Conservation (phyloP, 2,329 filamentous ascomycete genomes). For the Aspergillus sp. region DNA sequence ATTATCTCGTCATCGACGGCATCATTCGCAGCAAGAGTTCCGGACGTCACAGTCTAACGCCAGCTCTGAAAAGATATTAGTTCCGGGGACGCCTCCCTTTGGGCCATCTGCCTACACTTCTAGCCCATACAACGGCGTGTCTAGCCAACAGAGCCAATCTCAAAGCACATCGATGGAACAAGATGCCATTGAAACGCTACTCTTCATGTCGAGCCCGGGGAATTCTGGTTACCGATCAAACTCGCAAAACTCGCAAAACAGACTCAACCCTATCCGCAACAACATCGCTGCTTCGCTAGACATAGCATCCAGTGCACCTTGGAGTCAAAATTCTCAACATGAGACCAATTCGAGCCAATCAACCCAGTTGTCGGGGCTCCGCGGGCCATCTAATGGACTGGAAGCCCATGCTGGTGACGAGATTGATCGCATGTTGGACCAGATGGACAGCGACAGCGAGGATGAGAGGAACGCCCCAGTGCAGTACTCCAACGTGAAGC, state of each 20-base stretch:
- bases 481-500: constrained; percentile 1
- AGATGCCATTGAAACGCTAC: constrained; percentile 50
- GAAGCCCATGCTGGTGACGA: constrained; percentile 39
- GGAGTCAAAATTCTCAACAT: constrained; percentile 18
- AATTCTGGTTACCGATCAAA: constrained; percentile 45
- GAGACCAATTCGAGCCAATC: constrained; percentile 6
- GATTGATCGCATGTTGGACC: constrained; percentile 41
- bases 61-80: constrained; percentile 18
- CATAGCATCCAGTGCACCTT: constrained; percentile 6
- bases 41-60: constrained; percentile 18
- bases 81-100: constrained; percentile 34
- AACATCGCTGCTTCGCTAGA: constrained; percentile 13
- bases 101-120: constrained; percentile 20
- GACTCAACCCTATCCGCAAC: constrained; percentile 18
- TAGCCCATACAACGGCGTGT: constrained; percentile 21
- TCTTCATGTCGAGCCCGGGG: constrained; percentile 52
- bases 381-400: constrained; percentile 17
- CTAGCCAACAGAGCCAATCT: constrained; percentile 36
- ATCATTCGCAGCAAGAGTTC: constrained; percentile 33
- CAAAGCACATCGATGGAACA: constrained; percentile 49
- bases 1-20: constrained; percentile 28
- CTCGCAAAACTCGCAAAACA: constrained; percentile 33
- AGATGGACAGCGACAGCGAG: constrained; percentile 41
- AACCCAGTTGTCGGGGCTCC: not conserved
- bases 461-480: constrained; percentile 22